Percentiles rank a stretch among this genome's conserved stretches.
phyloP scores from a whole-genome alignment of 2,329 filamentous ascomycete genomes.

The Amesomyces nigricolor region DNA sequence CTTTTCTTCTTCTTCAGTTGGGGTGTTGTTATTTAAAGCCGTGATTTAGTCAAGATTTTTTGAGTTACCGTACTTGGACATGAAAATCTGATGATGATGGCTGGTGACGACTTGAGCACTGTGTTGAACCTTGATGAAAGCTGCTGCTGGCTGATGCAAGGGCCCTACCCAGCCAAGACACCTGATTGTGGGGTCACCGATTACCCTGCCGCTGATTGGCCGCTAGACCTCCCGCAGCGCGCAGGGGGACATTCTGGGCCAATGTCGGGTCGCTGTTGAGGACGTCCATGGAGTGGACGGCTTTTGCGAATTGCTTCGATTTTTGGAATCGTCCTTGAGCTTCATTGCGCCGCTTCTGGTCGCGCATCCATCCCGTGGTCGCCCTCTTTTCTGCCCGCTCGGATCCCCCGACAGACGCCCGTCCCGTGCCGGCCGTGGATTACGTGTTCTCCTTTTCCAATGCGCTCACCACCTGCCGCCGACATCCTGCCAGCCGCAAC shows the following conservation, averaged over 20 bases:
- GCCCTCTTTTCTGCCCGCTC: not conserved
- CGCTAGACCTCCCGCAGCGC: not conserved
- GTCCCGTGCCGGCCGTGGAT: slow-evolving; percentile 1
- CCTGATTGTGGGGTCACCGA: not conserved
- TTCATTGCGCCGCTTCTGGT: slow-evolving; percentile 14
- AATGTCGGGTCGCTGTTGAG: slow-evolving; percentile 13
- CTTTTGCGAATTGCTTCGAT: slow-evolving; percentile 18
- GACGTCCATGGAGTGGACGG: not conserved
- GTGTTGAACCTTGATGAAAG: no score
- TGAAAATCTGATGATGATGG: no score
- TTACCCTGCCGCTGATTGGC: slow-evolving; percentile 17
- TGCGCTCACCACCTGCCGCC: slow-evolving; percentile 22
- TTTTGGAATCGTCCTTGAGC: slow-evolving; percentile 10
- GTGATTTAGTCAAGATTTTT: no score
- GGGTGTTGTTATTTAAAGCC: no score
- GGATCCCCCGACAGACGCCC: not conserved
- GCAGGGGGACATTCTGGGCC: slow-evolving; percentile 7
- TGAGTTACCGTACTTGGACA: no score
- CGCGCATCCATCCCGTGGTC: slow-evolving; percentile 12
- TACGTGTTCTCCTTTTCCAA: slow-evolving; percentile 18
- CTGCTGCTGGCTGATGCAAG: no score
- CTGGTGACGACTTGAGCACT: no score
- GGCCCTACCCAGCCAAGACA: no score
- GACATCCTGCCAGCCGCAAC: slow-evolving; percentile 20
- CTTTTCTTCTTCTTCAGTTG: no score